These are phyloP conservation scores for Trichaptum fuscoviolaceum DNA, from an alignment of 768 basidiomycete species.

Conservation along the genomic window DNA sequence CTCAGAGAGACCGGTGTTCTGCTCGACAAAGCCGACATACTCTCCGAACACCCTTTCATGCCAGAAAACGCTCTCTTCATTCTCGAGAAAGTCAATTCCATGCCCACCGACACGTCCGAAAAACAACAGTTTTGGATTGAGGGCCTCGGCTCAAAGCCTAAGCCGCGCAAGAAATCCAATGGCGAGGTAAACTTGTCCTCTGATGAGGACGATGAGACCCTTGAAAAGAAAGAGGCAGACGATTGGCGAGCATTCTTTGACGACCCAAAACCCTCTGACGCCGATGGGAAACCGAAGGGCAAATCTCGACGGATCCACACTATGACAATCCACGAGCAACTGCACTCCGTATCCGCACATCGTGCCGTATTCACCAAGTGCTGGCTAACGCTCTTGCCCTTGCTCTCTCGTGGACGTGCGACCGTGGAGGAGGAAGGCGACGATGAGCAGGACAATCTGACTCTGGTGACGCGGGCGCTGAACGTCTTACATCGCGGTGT, in stretches of 20 bases:
- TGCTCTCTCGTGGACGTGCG: constrained; percentile 36
- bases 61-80: constrained; percentile 54
- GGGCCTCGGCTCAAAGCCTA: constrained; percentile 55
- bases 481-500: constrained; percentile 81
- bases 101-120: constrained; percentile 66
- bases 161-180: constrained; percentile 41
- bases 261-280: constrained; percentile 40
- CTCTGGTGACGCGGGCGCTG: constrained; percentile 51
- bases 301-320: constrained; percentile 46
- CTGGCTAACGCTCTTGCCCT: constrained; percentile 73
- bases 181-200: constrained; percentile 29
- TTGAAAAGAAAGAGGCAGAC: constrained; percentile 42
- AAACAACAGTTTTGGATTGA: constrained; percentile 77
- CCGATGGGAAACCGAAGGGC: constrained; percentile 29
- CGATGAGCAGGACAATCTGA: constrained; percentile 31
- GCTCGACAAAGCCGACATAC: constrained; percentile 23
- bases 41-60: constrained; percentile 23
- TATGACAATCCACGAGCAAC: constrained; percentile 68
- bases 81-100: constrained; percentile 62
- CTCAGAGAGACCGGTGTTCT: constrained; percentile 57
- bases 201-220: constrained; percentile 29
- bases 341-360: constrained; percentile 75
- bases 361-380: constrained; percentile 72
- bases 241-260: constrained; percentile 89
- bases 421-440: constrained; percentile 13